phyloP scores from a whole-genome alignment of 805 yeast species.

The Ogataea neopini region DNA sequence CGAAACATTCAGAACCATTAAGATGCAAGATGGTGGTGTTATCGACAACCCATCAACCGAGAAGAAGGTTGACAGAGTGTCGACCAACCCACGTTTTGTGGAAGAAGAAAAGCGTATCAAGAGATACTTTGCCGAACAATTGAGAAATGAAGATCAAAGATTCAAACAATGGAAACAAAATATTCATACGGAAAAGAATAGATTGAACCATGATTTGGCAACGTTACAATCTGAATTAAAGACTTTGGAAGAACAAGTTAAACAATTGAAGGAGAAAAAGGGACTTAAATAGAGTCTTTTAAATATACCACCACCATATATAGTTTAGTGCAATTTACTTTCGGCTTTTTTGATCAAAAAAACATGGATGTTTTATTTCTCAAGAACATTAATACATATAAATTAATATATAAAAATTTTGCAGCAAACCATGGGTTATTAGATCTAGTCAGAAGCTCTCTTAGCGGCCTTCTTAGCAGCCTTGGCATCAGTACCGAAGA shows the following conservation, averaged over 20 bases:
- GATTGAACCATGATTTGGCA: constrained; percentile 91
- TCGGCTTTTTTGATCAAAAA: constrained; percentile 5
- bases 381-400: constrained; percentile 11
- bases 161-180: constrained; percentile 99
- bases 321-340: too few relatives aligned
- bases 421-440: constrained; percentile 6
- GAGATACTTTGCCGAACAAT: constrained; percentile 94
- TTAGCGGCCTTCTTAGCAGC: constrained; percentile 90
- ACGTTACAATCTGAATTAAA: constrained; percentile 79
- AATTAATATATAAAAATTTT: constrained; percentile 11
- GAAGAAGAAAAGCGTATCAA: constrained; percentile 95
- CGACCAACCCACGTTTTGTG: constrained; percentile 84
- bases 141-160: constrained; percentile 93
- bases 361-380: constrained; percentile 9
- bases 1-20: constrained; percentile 72
- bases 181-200: constrained; percentile 90
- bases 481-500: constrained; percentile 97
- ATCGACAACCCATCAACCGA: constrained; percentile 22
- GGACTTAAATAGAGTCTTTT: constrained; percentile 35
- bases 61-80: constrained; percentile 41
- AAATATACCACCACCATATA: too few relatives aligned
- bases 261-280: constrained; percentile 55
- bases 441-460: constrained; percentile 78
- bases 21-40: constrained; percentile 48
- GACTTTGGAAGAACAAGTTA: constrained; percentile 73